A percentile compares a stretch with the other conserved stretches of the same genome.
phyloP scores from a whole-genome alignment of 2,329 filamentous ascomycete genomes.

The Pseudogymnoascus sp. region DNA sequence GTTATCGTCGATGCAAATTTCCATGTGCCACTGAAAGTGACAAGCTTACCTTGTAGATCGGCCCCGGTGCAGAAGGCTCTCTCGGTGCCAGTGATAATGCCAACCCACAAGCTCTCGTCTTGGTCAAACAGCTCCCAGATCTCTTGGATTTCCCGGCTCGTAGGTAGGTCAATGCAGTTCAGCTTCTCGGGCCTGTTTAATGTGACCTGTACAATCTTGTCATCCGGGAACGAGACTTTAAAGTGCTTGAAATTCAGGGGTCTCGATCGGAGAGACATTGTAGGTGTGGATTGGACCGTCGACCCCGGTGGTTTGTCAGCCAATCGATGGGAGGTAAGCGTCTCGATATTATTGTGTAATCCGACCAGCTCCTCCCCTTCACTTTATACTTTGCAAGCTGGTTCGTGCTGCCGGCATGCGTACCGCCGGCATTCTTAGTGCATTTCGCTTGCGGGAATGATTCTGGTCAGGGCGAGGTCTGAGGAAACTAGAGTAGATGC shows the following conservation, averaged over 20 bases:
- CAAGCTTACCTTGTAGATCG: slow-evolving; percentile 45
- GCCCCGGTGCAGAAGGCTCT: slow-evolving; percentile 60
- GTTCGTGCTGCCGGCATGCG: not conserved
- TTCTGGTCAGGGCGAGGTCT: not conserved
- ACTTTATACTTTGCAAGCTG: slow-evolving; percentile 8
- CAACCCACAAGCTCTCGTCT: slow-evolving; percentile 52
- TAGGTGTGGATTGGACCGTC: not conserved
- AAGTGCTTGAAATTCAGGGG: slow-evolving; percentile 13
- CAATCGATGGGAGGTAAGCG: not conserved
- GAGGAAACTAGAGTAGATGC: not conserved
- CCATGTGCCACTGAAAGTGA: slow-evolving; percentile 39
- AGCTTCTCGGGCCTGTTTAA: slow-evolving; percentile 50
- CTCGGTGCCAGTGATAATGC: slow-evolving; percentile 54
- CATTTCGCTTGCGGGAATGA: not conserved
- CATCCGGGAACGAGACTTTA: slow-evolving; percentile 41
- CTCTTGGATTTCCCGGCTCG: slow-evolving; percentile 33
- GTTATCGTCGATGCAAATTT: slow-evolving; percentile 15
- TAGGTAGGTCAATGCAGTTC: slow-evolving; percentile 41
- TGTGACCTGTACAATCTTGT: slow-evolving; percentile 50
- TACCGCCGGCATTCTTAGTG: not conserved
- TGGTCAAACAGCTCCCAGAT: slow-evolving; percentile 54
- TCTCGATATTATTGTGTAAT: not conserved
- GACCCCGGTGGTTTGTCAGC: not conserved
- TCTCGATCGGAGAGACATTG: slow-evolving; percentile 7
- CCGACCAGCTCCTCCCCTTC: not conserved